These are phyloP conservation scores for Colletotrichum godetiae DNA, from an alignment of 2,329 filamentous ascomycete genomes.

Conservation along the genomic window DNA sequence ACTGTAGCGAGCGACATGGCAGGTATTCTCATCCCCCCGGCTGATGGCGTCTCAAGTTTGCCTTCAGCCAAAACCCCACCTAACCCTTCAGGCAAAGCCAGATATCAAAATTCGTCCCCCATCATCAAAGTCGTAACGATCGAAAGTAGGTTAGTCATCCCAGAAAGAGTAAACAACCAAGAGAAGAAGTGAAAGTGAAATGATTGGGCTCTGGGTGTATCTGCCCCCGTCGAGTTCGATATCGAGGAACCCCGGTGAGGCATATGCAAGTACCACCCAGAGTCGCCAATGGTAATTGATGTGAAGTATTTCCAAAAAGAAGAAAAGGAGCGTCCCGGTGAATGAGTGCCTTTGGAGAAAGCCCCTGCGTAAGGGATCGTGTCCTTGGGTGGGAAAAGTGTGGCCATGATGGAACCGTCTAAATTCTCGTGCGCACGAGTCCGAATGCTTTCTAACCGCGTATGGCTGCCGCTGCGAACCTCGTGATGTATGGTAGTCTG, in stretches of 20 bases:
- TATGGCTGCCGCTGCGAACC: slow-evolving; percentile 19
- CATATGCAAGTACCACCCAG: slow-evolving; percentile 7
- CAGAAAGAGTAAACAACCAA: slow-evolving; percentile 23
- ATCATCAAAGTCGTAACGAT: slow-evolving; percentile 36
- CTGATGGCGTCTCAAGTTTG: not conserved
- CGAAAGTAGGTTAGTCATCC: slow-evolving; percentile 34
- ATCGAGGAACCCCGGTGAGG: not conserved
- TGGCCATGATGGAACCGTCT: slow-evolving; percentile 33
- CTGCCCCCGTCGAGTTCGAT: not conserved
- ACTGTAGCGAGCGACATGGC: slow-evolving; percentile 24
- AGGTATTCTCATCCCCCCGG: slow-evolving; percentile 3
- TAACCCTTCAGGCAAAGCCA: not conserved
- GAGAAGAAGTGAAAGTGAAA: slow-evolving; percentile 14
- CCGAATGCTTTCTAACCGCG: slow-evolving; percentile 31
- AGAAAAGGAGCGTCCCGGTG: not conserved
- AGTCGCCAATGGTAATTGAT: not conserved
- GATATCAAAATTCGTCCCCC: slow-evolving; percentile 21
- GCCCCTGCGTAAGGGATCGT: not conserved
- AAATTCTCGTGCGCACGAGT: slow-evolving; percentile 19
- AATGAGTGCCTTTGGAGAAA: not conserved
- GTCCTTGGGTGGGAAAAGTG: slow-evolving; percentile 2
- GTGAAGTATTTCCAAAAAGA: slow-evolving; percentile 32
- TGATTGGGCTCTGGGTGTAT: not conserved
- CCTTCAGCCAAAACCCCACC: not conserved
- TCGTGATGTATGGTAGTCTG: not conserved